A percentile compares a stretch with the other conserved stretches of the same genome.
phyloP scores from a whole-genome alignment of 1,284 basidiomycete genomes.

The Schizopora paradoxa region DNA sequence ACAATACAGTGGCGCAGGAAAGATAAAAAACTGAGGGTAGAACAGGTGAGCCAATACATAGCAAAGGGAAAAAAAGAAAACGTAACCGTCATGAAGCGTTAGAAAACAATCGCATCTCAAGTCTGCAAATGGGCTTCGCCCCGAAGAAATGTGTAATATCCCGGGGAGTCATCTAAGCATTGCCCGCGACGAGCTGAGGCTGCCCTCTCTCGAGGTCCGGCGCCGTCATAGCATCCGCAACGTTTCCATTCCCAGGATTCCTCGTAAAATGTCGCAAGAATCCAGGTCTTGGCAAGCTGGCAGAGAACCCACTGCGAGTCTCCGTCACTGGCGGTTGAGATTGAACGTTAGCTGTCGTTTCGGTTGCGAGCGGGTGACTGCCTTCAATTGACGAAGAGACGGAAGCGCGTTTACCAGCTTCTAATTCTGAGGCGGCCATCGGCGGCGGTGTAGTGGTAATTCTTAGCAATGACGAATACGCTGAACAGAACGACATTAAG shows the following conservation, averaged over 20 bases:
- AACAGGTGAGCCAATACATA: no score
- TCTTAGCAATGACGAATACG: slow-evolving; percentile 81
- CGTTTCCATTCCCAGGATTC: no score
- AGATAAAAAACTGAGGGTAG: no score
- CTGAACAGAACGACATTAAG: slow-evolving; percentile 33
- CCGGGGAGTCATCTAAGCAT: no score
- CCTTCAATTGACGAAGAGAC: slow-evolving; percentile 11
- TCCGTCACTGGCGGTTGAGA: not conserved
- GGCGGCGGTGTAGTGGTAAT: slow-evolving; percentile 69
- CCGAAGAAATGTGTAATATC: no score
- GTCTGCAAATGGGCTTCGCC: no score
- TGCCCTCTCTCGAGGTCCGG: slow-evolving; percentile 4
- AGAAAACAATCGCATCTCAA: no score
- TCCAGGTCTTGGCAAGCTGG: slow-evolving; percentile 6
- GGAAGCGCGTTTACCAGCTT: slow-evolving; percentile 11
- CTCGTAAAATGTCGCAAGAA: slow-evolving; percentile 4
- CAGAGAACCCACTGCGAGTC: not conserved
- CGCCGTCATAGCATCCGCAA: not conserved
- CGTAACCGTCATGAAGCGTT: no score
- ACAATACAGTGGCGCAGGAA: no score
- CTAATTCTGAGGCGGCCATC: not conserved
- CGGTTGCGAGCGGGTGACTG: slow-evolving; percentile 4
- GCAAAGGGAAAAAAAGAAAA: no score
- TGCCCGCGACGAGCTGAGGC: no score
- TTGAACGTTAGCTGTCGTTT: not conserved